Percentiles rank a stretch among this genome's conserved stretches.
Conservation (phyloP, 2,329 filamentous ascomycete genomes). For the Fusarium paranaense region DNA sequence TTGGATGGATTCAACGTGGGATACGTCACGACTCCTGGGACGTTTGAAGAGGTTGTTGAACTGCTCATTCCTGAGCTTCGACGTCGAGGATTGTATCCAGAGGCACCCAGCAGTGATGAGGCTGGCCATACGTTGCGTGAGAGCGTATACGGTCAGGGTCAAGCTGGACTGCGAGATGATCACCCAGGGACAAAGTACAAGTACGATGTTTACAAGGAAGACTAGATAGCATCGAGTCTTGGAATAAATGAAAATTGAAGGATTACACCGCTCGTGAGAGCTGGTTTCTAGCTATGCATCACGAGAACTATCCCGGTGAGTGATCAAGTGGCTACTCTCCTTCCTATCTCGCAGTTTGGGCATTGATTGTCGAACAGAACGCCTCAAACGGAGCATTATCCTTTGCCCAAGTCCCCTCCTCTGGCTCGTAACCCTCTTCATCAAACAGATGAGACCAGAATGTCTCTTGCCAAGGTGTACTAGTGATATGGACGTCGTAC, state of each 20-base stretch:
- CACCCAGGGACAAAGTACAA: constrained; percentile 70
- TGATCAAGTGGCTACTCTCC: neutral
- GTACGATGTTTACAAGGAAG: constrained; percentile 71
- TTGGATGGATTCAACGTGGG: constrained; percentile 57
- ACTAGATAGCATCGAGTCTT: constrained; percentile 37
- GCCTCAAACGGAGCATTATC: neutral
- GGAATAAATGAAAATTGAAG: neutral
- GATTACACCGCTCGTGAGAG: too few relatives aligned
- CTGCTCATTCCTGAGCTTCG: constrained; percentile 47
- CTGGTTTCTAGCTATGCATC: neutral
- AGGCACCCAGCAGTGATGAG: constrained; percentile 39
- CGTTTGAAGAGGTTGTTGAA: constrained; percentile 49
- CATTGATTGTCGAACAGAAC: neutral
- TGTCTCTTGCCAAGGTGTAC: neutral
- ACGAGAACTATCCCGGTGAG: too few relatives aligned
- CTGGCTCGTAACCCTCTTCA: neutral
- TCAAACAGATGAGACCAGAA: neutral
- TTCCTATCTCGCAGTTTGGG: neutral
- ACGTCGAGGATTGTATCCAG: constrained; percentile 45
- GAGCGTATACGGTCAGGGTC: constrained; percentile 71
- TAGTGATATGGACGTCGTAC: neutral
- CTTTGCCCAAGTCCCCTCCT: neutral
- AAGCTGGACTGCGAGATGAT: constrained; percentile 66
- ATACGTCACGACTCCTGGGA: constrained; percentile 57
- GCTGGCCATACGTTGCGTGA: constrained; percentile 64